Evolutionary conservation across 2,329 filamentous ascomycete species (phyloP).

Genomic region (Neopestalotiopsis clavispora): DNA sequence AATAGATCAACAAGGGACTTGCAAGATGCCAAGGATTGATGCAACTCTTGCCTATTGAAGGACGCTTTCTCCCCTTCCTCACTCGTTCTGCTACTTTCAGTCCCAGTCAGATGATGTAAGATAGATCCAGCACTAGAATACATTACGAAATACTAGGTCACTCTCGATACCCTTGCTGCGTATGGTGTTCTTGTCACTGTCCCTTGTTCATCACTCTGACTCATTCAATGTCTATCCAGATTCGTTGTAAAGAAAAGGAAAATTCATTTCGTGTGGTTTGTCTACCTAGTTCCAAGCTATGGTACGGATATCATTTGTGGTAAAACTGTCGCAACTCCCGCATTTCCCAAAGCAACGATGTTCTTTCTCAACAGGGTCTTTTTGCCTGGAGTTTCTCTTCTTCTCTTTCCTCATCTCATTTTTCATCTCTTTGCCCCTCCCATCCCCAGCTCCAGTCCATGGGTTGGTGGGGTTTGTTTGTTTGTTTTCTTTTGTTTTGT

Average conservation of each 20-base stretch:
- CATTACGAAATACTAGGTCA: no score
- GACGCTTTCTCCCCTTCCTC: no score
- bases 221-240: not conserved
- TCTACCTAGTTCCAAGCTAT: constrained; percentile 2
- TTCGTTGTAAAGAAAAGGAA: not conserved
- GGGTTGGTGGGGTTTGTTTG: not conserved
- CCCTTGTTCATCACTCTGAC: no score
- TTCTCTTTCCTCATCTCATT: not conserved
- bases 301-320: not conserved
- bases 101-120: no score
- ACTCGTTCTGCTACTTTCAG: no score
- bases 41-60: no score
- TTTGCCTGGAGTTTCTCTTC: not conserved
- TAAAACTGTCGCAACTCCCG: constrained; percentile 1
- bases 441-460: not conserved
- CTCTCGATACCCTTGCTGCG: no score
- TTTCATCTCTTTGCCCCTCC: no score
- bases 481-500: not conserved
- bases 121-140: no score
- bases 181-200: no score
- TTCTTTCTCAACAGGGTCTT: not conserved
- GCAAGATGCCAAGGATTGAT: no score
- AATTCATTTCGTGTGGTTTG: not conserved
- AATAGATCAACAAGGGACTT: no score
- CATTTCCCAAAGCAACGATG: not conserved